phyloP scores from a whole-genome alignment of 805 yeast genomes.

The Pichia occidentalis region DNA sequence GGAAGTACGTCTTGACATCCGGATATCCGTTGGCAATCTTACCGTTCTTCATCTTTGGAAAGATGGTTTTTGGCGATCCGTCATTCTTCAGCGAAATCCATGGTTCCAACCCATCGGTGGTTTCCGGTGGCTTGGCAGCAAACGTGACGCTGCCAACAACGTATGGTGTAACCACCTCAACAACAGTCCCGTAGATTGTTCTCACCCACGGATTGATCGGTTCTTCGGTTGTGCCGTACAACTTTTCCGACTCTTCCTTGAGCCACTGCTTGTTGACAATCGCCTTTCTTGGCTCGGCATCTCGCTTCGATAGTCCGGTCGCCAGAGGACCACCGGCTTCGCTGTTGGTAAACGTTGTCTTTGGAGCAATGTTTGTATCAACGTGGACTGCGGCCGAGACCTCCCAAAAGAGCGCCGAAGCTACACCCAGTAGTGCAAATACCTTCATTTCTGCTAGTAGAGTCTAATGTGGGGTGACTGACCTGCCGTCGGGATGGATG shows the following conservation, averaged over 20 bases:
- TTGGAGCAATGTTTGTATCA: background rate
- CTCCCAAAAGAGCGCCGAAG: background rate
- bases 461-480: too few relatives aligned
- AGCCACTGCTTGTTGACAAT: conserved; percentile 24
- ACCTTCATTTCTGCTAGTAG: conserved; percentile 4
- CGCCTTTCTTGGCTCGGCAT: conserved; percentile 19
- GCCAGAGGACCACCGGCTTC: too few relatives aligned
- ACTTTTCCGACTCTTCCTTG: conserved; percentile 17
- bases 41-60: conserved; percentile 72
- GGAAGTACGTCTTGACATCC: conserved; percentile 69
- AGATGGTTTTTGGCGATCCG: conserved; percentile 74
- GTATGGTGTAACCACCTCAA: conserved; percentile 59
- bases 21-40: conserved; percentile 60
- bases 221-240: conserved; percentile 15
- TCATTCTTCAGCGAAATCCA: conserved; percentile 76
- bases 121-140: conserved; percentile 60
- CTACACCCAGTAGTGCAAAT: background rate
- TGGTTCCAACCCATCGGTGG: conserved; percentile 62
- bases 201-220: conserved; percentile 63
- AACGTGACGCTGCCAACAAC: conserved; percentile 59
- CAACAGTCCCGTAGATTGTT: conserved; percentile 50
- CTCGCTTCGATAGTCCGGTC: conserved; percentile 13
- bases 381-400: conserved; percentile 8
- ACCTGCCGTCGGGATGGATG: too few relatives aligned
- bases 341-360: background rate